These are phyloP conservation scores for Dioscorea alata DNA, from an alignment of 106 monocot species.

Conservation along the genomic window DNA sequence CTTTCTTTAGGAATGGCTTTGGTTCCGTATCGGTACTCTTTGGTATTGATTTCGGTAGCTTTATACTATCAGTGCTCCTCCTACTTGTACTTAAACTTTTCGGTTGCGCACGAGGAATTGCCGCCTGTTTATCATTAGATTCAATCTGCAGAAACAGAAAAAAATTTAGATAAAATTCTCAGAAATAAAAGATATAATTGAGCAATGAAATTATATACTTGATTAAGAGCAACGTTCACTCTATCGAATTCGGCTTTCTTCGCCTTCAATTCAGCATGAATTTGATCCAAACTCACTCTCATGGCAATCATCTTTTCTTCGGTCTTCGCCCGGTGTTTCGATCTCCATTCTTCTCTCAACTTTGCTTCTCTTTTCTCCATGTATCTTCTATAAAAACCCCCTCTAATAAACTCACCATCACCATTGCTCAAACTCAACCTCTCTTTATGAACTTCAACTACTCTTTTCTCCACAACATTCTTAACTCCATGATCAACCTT, in stretches of 20 bases:
- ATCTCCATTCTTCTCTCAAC: slow-evolving; percentile 58
- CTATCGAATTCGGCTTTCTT: neutral
- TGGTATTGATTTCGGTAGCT: neutral
- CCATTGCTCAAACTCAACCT: slow-evolving; percentile 33
- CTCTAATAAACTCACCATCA: slow-evolving; percentile 48
- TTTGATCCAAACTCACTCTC: slow-evolving; percentile 29
- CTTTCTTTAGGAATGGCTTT: slow-evolving; percentile 1
- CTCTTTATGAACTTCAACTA: slow-evolving; percentile 17
- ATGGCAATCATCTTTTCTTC: slow-evolving; percentile 65
- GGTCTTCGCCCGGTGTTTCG: slow-evolving; percentile 53
- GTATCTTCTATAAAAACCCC: slow-evolving; percentile 73
- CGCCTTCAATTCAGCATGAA: neutral
- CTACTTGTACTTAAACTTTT: neutral
- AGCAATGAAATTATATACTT: neutral
- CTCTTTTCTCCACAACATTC: slow-evolving; percentile 18
- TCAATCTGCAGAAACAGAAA: neutral
- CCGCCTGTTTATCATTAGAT: neutral
- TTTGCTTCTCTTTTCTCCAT: slow-evolving; percentile 78
- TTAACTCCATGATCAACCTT: slow-evolving; percentile 48
- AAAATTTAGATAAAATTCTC: neutral
- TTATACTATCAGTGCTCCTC: neutral
- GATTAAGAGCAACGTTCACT: neutral
- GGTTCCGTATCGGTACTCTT: neutral
- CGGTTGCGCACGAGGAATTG: neutral
- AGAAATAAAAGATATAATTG: neutral